Evolutionary conservation across 257 asterid genomes (phyloP).

Genomic region (Solanum paucissectum): DNA sequence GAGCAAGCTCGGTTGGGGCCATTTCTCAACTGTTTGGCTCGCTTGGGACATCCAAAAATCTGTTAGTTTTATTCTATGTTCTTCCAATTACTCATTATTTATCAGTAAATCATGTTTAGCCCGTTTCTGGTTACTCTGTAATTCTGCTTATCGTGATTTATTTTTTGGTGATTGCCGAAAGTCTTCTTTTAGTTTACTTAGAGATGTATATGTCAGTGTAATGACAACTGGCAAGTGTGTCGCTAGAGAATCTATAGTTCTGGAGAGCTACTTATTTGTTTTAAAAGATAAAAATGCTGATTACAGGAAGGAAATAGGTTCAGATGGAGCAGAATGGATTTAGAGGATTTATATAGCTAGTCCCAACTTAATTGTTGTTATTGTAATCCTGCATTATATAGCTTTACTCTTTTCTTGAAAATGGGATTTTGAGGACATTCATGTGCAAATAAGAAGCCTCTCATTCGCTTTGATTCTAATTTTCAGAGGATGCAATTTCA

Average conservation of each 20-base stretch:
- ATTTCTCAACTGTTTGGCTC: slow-evolving; percentile 96
- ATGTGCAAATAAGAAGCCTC: not conserved
- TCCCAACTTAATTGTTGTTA: not conserved
- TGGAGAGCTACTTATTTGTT: not conserved
- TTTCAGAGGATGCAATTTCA: not conserved
- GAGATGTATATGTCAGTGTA: not conserved
- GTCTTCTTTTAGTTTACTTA: not conserved
- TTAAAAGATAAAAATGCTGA: not conserved
- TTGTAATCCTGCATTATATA: not conserved
- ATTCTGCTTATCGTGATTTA: not conserved
- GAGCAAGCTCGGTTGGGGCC: slow-evolving; percentile 98
- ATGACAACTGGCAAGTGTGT: not conserved
- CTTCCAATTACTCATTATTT: not conserved
- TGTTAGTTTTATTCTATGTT: not conserved
- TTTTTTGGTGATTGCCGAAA: not conserved
- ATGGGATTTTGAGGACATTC: not conserved
- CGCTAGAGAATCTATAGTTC: not conserved
- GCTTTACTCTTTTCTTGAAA: not conserved
- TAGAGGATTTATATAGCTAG: not conserved
- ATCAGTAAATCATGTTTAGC: not conserved
- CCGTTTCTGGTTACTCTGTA: not conserved
- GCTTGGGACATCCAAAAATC: slow-evolving; percentile 89
- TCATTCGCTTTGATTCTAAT: not conserved
- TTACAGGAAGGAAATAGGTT: not conserved
- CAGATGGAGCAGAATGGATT: not conserved